Evolutionary conservation across 208 protist genomes (phyloP).

Genomic region (Trypanosoma theileri): DNA sequence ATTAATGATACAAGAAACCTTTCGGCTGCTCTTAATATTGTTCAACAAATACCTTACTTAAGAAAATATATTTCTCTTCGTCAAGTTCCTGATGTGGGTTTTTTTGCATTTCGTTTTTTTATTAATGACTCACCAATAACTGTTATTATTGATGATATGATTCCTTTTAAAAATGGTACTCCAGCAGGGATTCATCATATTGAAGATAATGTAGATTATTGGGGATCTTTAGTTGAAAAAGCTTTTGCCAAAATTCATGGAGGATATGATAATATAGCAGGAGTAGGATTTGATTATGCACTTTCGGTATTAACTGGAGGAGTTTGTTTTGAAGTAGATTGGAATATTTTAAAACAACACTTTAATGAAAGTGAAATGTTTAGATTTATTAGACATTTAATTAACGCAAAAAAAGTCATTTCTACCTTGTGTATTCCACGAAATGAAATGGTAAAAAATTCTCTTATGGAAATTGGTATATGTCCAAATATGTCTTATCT

Average conservation of each 20-base stretch:
- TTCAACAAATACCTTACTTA: constrained; percentile 34
- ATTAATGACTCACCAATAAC: constrained; percentile 29
- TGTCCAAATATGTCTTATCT: constrained; percentile 37
- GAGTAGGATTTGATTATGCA: constrained; percentile 45
- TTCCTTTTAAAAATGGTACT: constrained; percentile 37
- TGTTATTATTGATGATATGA: constrained; percentile 59
- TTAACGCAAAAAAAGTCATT: constrained; percentile 25
- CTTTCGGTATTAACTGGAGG: constrained; percentile 62
- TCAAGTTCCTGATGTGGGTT: constrained; percentile 29
- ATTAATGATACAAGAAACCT: constrained; percentile 51
- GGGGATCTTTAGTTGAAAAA: constrained; percentile 67
- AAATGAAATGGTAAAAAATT: constrained; percentile 11
- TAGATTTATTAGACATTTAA: constrained; percentile 25
- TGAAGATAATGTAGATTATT: constrained; percentile 40
- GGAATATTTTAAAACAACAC: constrained; percentile 22
- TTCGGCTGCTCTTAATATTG: constrained; percentile 54
- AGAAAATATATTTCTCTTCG: constrained; percentile 33
- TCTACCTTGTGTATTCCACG: constrained; percentile 19
- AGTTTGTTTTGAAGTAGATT: constrained; percentile 51
- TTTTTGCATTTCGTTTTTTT: constrained; percentile 44
- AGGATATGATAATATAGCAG: constrained; percentile 48
- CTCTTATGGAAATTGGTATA: constrained; percentile 30
- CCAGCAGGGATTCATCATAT: constrained; percentile 42
- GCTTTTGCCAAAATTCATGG: constrained; percentile 65
- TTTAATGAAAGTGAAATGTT: constrained; percentile 34